phyloP scores from a whole-genome alignment of 2,329 filamentous ascomycete genomes.

The Colletotrichum lindemuthianum region DNA sequence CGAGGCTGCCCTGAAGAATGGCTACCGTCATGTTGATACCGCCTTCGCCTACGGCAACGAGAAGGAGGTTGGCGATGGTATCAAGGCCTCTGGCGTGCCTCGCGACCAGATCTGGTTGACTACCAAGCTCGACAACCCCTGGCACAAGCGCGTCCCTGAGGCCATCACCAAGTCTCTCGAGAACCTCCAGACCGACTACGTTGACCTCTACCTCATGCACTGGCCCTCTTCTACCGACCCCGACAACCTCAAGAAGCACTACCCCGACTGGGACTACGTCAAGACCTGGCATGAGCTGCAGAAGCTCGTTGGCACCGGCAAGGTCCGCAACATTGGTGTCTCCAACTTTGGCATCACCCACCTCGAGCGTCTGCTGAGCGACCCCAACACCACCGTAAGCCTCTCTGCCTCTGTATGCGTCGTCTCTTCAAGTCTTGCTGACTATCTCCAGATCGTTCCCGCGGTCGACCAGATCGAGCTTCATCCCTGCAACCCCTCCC shows the following conservation, averaged over 20 bases:
- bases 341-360: conserved; percentile 88
- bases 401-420: not conserved
- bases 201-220: conserved; percentile 78
- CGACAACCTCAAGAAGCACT: conserved; percentile 71
- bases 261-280: conserved; percentile 82
- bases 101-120: conserved; percentile 76
- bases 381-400: conserved; percentile 69
- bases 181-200: conserved; percentile 70
- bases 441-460: conserved; percentile 56
- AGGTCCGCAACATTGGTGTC: conserved; percentile 83
- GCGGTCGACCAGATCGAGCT: conserved; percentile 87
- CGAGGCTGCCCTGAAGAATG: conserved; percentile 71
- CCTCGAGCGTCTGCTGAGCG: conserved; percentile 78
- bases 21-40: conserved; percentile 82
- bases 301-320: conserved; percentile 74
- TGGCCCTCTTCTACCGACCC: conserved; percentile 75
- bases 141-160: conserved; percentile 75
- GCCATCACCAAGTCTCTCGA: conserved; percentile 69
- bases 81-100: conserved; percentile 71
- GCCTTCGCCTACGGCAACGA: conserved; percentile 84
- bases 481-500: conserved; percentile 83
- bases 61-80: conserved; percentile 72
- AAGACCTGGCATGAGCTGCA: conserved; percentile 82
- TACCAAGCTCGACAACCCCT: conserved; percentile 85
- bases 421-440: not conserved